Conservation (phyloP, 2,329 filamentous ascomycete genomes). For the Colletotrichum incanum region DNA sequence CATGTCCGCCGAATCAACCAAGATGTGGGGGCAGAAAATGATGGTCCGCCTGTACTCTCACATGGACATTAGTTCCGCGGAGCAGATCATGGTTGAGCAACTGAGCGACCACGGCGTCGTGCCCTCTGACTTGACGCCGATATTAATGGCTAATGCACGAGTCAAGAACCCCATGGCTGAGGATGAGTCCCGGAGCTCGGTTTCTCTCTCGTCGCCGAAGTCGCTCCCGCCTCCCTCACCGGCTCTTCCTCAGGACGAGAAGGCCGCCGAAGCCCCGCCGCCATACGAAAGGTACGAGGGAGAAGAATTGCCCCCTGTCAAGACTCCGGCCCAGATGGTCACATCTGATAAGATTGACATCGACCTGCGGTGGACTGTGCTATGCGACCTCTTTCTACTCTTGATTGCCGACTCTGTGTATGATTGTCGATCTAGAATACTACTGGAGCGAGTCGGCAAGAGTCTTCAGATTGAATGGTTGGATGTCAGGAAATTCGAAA, state of each 20-base stretch:
- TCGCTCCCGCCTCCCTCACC: slow-evolving; percentile 46
- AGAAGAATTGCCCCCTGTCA: slow-evolving; percentile 83
- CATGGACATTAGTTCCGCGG: slow-evolving; percentile 93
- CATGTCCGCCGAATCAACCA: slow-evolving; percentile 81
- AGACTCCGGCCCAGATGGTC: slow-evolving; percentile 86
- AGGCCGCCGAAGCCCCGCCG: slow-evolving; percentile 67
- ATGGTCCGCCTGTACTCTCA: slow-evolving; percentile 95
- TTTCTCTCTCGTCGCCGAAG: slow-evolving; percentile 32
- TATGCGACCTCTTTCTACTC: slow-evolving; percentile 95
- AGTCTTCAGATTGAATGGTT: slow-evolving; percentile 89
- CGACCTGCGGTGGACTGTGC: slow-evolving; percentile 95
- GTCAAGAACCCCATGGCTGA: slow-evolving; percentile 93
- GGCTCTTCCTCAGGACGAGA: slow-evolving; percentile 58
- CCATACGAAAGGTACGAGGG: slow-evolving; percentile 76
- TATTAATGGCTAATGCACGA: slow-evolving; percentile 91
- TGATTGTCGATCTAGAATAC: slow-evolving; percentile 86
- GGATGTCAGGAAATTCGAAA: slow-evolving; percentile 97
- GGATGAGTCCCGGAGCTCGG: slow-evolving; percentile 33
- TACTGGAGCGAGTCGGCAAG: slow-evolving; percentile 87
- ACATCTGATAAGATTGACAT: slow-evolving; percentile 91
- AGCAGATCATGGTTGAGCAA: slow-evolving; percentile 99
- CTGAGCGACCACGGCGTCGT: slow-evolving; percentile 92
- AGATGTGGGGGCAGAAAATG: slow-evolving; percentile 98
- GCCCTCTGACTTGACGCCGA: slow-evolving; percentile 85
- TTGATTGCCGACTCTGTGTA: slow-evolving; percentile 97